These are phyloP conservation scores for Starmerella floricola DNA, from an alignment of 805 yeast species.

Conservation along the genomic window DNA sequence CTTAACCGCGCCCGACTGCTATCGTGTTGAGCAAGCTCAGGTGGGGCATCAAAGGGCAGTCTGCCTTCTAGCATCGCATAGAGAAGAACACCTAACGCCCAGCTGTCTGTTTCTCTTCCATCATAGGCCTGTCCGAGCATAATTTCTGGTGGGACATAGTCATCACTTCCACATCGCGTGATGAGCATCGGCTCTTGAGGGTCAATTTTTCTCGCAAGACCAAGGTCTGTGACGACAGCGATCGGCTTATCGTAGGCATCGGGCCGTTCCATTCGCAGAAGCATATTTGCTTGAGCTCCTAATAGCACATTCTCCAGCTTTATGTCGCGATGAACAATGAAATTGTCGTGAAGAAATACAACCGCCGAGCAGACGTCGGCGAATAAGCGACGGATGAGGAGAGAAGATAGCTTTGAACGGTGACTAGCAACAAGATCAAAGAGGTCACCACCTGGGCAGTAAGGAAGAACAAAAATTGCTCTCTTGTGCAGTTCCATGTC, in stretches of 20 bases:
- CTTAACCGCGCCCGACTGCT: constrained; percentile 36
- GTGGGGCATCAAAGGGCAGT: constrained; percentile 84
- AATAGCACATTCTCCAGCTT: constrained; percentile 74
- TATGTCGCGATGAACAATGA: constrained; percentile 80
- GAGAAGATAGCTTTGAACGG: constrained; percentile 36
- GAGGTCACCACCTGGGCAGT: constrained; percentile 75
- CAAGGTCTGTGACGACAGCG: constrained; percentile 73
- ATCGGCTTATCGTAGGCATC: constrained; percentile 26
- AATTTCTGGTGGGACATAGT: constrained; percentile 89
- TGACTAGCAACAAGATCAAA: constrained; percentile 46
- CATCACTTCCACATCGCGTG: constrained; percentile 93
- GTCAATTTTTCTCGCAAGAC: constrained; percentile 62
- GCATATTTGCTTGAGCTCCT: constrained; percentile 29
- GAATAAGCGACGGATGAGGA: constrained; percentile 48
- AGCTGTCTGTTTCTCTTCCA: constrained; percentile 80
- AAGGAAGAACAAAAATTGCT: constrained; percentile 53
- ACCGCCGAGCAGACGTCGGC: constrained; percentile 62
- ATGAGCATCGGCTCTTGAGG: constrained; percentile 51
- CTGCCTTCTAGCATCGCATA: constrained; percentile 76
- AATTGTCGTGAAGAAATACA: constrained; percentile 51
- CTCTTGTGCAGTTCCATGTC: constrained; percentile 26
- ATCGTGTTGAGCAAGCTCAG: constrained; percentile 23
- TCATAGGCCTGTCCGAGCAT: constrained; percentile 83
- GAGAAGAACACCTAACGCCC: constrained; percentile 91
- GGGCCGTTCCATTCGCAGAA: constrained; percentile 22